A percentile compares a stretch with the other conserved stretches of the same genome.
Evolutionary conservation across 164 flowering plant species (phyloP).

Genomic region (Macadamia integrifolia): DNA sequence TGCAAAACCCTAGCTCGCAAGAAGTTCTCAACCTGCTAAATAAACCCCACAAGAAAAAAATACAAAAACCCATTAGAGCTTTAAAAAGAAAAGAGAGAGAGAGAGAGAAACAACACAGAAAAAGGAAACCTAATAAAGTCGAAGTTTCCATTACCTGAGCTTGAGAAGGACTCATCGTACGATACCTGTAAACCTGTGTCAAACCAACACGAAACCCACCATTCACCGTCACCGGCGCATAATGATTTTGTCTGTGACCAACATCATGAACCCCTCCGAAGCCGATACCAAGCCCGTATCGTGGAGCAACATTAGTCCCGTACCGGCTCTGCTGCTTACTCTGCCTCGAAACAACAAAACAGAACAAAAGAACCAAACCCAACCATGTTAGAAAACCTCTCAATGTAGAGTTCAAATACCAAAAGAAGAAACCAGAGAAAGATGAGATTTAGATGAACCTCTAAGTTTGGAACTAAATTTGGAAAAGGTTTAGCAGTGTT

Average conservation of each 20-base stretch:
- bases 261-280: neutral
- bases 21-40: slow-evolving; percentile 10
- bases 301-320: neutral
- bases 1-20: slow-evolving; percentile 8
- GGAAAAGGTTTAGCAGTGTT: slow-evolving; percentile 10
- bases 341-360: neutral
- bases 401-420: no score
- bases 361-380: neutral
- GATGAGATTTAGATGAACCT: slow-evolving; percentile 3
- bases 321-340: neutral
- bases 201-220: slow-evolving; percentile 3
- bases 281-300: neutral
- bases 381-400: neutral
- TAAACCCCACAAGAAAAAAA: neutral
- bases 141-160: slow-evolving; percentile 10
- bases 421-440: no score
- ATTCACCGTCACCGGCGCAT: slow-evolving; percentile 7
- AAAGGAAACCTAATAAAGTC: neutral
- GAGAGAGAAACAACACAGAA: neutral
- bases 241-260: neutral
- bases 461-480: slow-evolving; percentile 1
- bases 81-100: slow-evolving; percentile 9
- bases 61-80: slow-evolving; percentile 6
- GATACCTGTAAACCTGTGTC: slow-evolving; percentile 9
- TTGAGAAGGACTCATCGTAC: slow-evolving; percentile 1